Evolutionary conservation across 129 eudicot genomes (phyloP), one percentile per base, ranked within the genome.

Genomic region (Saussurea involucrata): DNA sequence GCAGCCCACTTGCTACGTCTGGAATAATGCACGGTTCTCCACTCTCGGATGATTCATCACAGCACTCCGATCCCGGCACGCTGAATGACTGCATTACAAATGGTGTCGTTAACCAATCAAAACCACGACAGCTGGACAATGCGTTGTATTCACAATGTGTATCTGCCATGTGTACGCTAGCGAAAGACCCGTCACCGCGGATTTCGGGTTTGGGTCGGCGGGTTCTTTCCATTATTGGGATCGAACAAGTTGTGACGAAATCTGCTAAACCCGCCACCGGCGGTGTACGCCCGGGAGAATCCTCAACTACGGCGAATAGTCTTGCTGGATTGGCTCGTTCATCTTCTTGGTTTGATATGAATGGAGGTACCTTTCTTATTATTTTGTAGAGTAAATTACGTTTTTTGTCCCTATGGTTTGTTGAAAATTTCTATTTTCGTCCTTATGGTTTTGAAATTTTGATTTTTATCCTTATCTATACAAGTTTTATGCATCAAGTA

Each of bases 21-120:
- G 97, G 97, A 17, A 78, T 95, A 12, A 86, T 92, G 96, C 97
- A 92, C 42, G 99, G 97, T 68, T 95, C 99, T 66, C 99, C 99
- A 40, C 77, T 95, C 6, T 95, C 99, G 0, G 99, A 95, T 80
- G 97, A 92, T 80, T 92, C 97, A 22, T 92, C 97, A 24, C 97
- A 89, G 49, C 97, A 89, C 81, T 95, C 97, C 10, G 99, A 95
- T 83, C 87, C 97, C 17, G 97, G 97, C n/a, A 75, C 86, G 73
- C 66, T 84, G 68, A 85, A 75, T 82, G 97, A 88, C 69, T 53
- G 75, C 73, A 67, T 77, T 27, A 85, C 88, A 83, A 85, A 91
- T 65, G 99, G 96, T 61, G 80, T 76, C 21, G 81, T 83, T 7
- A 87, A 82, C 79, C 94, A 91, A 78, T 55, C 85, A 36, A 88